phyloP scores from a whole-genome alignment of 345 rosid species.

The Trapa bicornis region DNA sequence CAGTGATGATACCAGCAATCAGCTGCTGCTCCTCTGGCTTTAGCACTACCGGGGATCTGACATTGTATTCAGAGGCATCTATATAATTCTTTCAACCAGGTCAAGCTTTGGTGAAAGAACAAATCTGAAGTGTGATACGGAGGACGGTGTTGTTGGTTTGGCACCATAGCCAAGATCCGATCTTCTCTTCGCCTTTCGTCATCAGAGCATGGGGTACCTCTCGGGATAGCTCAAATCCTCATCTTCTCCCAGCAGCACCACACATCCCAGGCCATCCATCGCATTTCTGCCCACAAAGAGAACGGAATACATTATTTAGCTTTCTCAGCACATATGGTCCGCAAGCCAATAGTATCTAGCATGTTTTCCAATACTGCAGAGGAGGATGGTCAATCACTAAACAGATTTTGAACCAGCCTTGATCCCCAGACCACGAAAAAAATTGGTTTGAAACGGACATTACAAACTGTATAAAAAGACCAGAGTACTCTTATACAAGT shows the following conservation, averaged over 20 bases:
- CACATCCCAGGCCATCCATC: too few relatives aligned
- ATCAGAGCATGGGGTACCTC: constrained; percentile 37
- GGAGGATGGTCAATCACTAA: too few relatives aligned
- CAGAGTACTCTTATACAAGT: neutral
- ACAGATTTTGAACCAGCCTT: neutral
- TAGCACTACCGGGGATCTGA: constrained; percentile 79
- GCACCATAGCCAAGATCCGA: constrained; percentile 60
- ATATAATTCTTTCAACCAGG: constrained; percentile 10
- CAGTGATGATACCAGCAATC: constrained; percentile 81
- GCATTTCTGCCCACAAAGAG: too few relatives aligned
- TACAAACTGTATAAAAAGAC: neutral
- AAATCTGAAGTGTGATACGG: constrained; percentile 7
- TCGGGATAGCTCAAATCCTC: neutral
- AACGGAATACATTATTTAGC: constrained; percentile 4
- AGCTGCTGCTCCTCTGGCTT: constrained; percentile 57
- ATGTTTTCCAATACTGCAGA: too few relatives aligned
- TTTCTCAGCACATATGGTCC: neutral
- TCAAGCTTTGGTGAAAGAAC: neutral
- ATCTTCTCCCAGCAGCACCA: too few relatives aligned
- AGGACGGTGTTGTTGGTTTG: constrained; percentile 48
- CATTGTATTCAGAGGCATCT: constrained; percentile 73
- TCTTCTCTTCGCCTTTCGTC: constrained; percentile 45
- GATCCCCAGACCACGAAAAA: neutral
- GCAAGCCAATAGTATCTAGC: neutral
- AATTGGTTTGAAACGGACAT: neutral